phyloP scores from a whole-genome alignment of 345 rosid species.

The Dimocarpus longan region DNA sequence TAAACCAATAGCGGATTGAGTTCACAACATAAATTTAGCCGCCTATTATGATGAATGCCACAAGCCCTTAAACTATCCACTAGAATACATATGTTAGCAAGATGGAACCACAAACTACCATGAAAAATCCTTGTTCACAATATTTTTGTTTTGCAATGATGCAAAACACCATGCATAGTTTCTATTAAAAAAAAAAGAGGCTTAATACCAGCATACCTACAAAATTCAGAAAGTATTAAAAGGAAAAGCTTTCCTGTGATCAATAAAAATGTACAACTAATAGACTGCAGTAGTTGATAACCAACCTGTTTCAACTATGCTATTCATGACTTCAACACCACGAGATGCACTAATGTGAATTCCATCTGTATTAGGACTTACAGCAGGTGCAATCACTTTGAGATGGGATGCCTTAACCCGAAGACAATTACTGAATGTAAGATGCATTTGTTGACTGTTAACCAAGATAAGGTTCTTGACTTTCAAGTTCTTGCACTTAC shows the following conservation, averaged over 20 bases:
- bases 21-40: neutral
- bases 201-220: neutral
- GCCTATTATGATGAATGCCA: neutral
- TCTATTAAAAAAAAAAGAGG: neutral
- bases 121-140: neutral
- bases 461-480: constrained; percentile 53
- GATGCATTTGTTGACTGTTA: constrained; percentile 79
- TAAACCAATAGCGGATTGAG: neutral
- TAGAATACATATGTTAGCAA: neutral
- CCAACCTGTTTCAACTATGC: constrained; percentile 69
- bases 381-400: constrained; percentile 63
- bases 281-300: constrained; percentile 11
- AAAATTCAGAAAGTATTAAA: neutral
- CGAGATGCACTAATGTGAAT: constrained; percentile 79
- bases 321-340: constrained; percentile 55
- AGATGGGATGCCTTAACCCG: constrained; percentile 53
- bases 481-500: constrained; percentile 75
- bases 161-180: neutral
- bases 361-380: constrained; percentile 93
- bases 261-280: constrained; percentile 4
- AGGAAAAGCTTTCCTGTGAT: neutral
- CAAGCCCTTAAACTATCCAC: neutral
- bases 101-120: no score
- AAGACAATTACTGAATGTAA: constrained; percentile 67
- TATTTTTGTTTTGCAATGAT: neutral